Conservation (phyloP, 495 filamentous ascomycete species). For the Lophiostoma macrostomum region DNA sequence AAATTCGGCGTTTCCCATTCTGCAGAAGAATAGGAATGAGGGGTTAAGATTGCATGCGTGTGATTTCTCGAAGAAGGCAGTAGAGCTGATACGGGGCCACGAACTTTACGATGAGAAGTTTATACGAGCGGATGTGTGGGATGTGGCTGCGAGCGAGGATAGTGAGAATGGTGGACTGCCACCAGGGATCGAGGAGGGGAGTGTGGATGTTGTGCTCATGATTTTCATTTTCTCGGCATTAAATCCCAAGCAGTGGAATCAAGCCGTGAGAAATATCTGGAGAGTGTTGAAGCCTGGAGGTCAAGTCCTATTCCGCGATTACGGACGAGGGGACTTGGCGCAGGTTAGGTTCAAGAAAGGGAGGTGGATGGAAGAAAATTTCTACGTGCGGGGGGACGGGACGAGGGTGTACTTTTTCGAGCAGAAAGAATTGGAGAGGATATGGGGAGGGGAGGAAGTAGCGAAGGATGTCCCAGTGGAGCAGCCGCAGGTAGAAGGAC, state of each 20-base stretch:
- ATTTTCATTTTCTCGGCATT: conserved; percentile 97
- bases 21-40: conserved; percentile 75
- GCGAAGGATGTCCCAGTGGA: conserved; percentile 21
- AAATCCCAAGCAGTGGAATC: conserved; percentile 76
- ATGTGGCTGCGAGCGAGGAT: conserved; percentile 60
- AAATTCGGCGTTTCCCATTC: conserved; percentile 90
- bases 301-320: conserved; percentile 88
- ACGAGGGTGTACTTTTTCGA: conserved; percentile 98
- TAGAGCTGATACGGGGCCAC: conserved; percentile 79
- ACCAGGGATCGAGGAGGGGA: conserved; percentile 67
- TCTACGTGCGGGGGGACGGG: conserved; percentile 92
- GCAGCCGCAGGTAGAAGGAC: conserved; percentile 11
- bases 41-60: conserved; percentile 80
- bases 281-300: conserved; percentile 83
- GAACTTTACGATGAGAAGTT: conserved; percentile 59
- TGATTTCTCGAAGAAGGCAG: conserved; percentile 88
- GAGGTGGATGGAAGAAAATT: conserved; percentile 89
- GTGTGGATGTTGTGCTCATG: conserved; percentile 85
- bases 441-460: conserved; percentile 60
- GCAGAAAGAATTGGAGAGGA: conserved; percentile 69
- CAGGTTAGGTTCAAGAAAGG: conserved; percentile 96
- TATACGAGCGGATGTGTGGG: conserved; percentile 90
- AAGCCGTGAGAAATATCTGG: conserved; percentile 77
- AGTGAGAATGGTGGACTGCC: conserved; percentile 50
- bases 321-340: conserved; percentile 89